These are phyloP conservation scores for Comarum palustre DNA, from an alignment of 306 rosid genomes.

Conservation along the genomic window DNA sequence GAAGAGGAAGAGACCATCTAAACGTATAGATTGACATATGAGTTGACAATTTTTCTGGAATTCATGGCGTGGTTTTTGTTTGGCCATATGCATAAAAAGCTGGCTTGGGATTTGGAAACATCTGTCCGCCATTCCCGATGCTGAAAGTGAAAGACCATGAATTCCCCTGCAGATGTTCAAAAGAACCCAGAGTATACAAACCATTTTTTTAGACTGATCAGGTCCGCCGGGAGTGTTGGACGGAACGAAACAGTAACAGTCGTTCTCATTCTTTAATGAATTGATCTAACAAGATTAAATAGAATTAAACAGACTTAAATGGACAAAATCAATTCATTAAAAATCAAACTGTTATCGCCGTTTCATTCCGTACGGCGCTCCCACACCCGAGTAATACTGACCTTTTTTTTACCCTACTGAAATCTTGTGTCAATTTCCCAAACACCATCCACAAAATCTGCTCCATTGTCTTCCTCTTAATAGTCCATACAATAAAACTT, in stretches of 20 bases:
- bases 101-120: background rate
- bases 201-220: no score
- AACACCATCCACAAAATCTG: background rate
- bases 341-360: no score
- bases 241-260: no score
- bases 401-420: background rate
- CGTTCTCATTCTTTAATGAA: no score
- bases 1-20: background rate
- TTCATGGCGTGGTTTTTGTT: background rate
- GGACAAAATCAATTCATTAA: no score
- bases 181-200: background rate
- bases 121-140: conserved; percentile 1
- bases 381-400: no score
- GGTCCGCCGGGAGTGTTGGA: no score
- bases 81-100: background rate
- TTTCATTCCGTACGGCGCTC: no score
- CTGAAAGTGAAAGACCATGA: background rate
- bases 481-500: background rate
- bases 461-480: background rate
- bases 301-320: no score
- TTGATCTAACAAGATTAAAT: no score
- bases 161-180: background rate
- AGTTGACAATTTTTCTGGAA: background rate
- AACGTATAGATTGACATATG: background rate
- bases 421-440: background rate